Evolutionary conservation across 2,329 filamentous ascomycete genomes (phyloP).

Genomic region (Claviceps paspali): DNA sequence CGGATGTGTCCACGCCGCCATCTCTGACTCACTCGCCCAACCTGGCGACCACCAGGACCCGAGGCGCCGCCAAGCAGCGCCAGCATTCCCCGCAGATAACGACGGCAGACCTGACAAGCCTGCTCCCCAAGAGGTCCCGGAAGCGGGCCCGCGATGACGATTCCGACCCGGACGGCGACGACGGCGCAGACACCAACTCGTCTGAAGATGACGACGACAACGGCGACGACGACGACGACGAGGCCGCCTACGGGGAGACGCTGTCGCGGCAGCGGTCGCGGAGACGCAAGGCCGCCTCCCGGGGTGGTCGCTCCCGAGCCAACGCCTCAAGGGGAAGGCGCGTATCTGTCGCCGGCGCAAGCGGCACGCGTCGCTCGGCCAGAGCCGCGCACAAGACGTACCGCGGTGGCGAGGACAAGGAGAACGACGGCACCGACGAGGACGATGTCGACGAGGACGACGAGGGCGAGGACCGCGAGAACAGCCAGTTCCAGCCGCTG

Average conservation of each 20-base stretch:
- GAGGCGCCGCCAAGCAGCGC: conserved; percentile 16
- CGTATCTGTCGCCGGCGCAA: conserved; percentile 1
- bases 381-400: conserved; percentile 30
- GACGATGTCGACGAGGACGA: not conserved
- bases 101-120: conserved; percentile 36
- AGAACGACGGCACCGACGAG: conserved; percentile 32
- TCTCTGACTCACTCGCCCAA: conserved; percentile 54
- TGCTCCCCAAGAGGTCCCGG: conserved; percentile 37
- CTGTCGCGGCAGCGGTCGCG: too few species aligned
- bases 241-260: too few species aligned
- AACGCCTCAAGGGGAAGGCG: too few species aligned
- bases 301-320: too few species aligned
- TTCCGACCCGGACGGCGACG: conserved; percentile 28
- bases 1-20: conserved; percentile 46
- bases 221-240: conserved; percentile 34
- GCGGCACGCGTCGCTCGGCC: conserved; percentile 8
- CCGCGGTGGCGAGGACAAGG: conserved; percentile 40
- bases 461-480: conserved; percentile 19
- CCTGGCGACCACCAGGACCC: conserved; percentile 17
- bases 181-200: conserved; percentile 32
- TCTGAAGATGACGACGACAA: conserved; percentile 26
- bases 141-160: conserved; percentile 23
- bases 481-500: conserved; percentile 26
- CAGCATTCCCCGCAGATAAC: conserved; percentile 29
- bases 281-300: conserved; percentile 15